Conservation (phyloP, 768 basidiomycete species). For the Phanerodontia chrysosporium region DNA sequence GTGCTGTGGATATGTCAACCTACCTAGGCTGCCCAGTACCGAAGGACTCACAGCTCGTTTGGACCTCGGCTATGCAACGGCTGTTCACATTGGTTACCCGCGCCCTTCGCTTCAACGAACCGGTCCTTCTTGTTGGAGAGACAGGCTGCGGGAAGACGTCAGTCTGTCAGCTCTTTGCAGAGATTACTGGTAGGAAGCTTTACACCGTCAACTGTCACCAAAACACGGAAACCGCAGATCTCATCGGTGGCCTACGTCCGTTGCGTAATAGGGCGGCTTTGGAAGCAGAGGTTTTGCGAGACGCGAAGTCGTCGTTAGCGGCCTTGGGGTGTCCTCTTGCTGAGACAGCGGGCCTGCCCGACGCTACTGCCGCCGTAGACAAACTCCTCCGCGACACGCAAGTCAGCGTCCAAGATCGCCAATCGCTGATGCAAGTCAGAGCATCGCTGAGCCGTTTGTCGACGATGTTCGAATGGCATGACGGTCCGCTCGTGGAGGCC, state of each 20-base stretch:
- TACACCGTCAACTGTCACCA: slow-evolving; percentile 91
- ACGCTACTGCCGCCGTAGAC: slow-evolving; percentile 21
- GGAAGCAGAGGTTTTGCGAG: slow-evolving; percentile 45
- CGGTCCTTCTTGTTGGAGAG: slow-evolving; percentile 92
- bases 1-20: slow-evolving; percentile 34
- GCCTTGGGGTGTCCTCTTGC: slow-evolving; percentile 32
- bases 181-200: slow-evolving; percentile 54
- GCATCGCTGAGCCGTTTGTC: slow-evolving; percentile 45
- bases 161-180: slow-evolving; percentile 86
- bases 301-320: slow-evolving; percentile 39
- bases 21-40: slow-evolving; percentile 57
- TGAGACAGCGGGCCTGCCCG: slow-evolving; percentile 19
- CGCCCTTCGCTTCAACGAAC: slow-evolving; percentile 89
- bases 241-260: slow-evolving; percentile 91
- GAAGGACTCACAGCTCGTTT: slow-evolving; percentile 55
- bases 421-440: slow-evolving; percentile 38
- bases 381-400: slow-evolving; percentile 18
- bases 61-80: slow-evolving; percentile 92
- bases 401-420: slow-evolving; percentile 28
- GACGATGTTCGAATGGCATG: slow-evolving; percentile 95
- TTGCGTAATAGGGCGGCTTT: slow-evolving; percentile 66
- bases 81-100: slow-evolving; percentile 79
- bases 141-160: slow-evolving; percentile 98
- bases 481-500: slow-evolving; percentile 91
- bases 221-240: slow-evolving; percentile 96